A percentile compares a stretch with the other conserved stretches of the same genome.
phyloP scores from a whole-genome alignment of 768 basidiomycete genomes.

The Auricularia sp. region DNA sequence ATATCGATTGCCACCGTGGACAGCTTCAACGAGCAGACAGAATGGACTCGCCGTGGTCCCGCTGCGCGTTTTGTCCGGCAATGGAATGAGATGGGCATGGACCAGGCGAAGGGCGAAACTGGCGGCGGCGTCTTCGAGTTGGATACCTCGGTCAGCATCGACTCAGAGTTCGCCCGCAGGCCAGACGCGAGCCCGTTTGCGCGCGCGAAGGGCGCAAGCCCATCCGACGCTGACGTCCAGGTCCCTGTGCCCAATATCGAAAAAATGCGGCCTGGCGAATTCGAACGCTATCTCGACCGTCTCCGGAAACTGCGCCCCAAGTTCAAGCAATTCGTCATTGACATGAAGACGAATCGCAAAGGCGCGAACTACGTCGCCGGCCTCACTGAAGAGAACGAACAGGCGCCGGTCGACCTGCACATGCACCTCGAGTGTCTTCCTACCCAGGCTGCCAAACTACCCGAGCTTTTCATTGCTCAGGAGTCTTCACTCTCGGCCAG shows the following conservation, averaged over 20 bases:
- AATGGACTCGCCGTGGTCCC: constrained; percentile 59
- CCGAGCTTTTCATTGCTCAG: not conserved
- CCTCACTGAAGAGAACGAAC: not conserved
- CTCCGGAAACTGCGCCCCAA: constrained; percentile 45
- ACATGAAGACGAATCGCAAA: constrained; percentile 11
- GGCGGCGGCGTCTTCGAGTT: constrained; percentile 22
- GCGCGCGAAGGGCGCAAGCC: not conserved
- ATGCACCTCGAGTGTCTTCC: not conserved
- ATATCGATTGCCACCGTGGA: constrained; percentile 63
- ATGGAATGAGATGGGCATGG: constrained; percentile 50
- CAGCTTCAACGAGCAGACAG: constrained; percentile 61
- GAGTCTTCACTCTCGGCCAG: not conserved
- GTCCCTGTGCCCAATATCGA: constrained; percentile 40
- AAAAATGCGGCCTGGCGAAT: constrained; percentile 49
- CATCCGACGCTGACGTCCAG: not conserved
- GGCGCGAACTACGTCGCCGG: not conserved
- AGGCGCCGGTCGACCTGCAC: not conserved
- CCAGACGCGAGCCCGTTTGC: not conserved
- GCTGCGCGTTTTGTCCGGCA: constrained; percentile 60
- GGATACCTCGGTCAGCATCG: constrained; percentile 33
- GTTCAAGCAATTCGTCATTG: constrained; percentile 40
- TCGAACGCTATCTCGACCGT: constrained; percentile 47
- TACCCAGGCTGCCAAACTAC: not conserved
- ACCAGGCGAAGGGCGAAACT: constrained; percentile 12
- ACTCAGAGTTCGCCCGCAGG: constrained; percentile 33